phyloP scores from a whole-genome alignment of 805 yeast genomes.

The Hanseniaspora mollemarum region DNA sequence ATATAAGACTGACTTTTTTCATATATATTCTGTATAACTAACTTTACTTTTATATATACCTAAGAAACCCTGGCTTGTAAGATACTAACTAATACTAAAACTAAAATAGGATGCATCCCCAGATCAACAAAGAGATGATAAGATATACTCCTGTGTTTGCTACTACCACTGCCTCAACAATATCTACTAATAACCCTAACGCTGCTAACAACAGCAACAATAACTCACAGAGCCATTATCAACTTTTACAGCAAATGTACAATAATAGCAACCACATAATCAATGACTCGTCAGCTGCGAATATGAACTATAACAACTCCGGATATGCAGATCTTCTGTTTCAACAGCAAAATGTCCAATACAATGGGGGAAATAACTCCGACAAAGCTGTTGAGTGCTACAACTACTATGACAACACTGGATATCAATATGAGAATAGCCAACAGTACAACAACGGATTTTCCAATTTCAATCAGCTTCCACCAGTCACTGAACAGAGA shows the following conservation, averaged over 20 bases:
- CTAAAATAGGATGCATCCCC: background rate
- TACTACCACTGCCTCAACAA: constrained; percentile 7
- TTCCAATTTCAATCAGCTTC: background rate
- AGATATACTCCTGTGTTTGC: constrained; percentile 12
- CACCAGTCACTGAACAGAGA: background rate
- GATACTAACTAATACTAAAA: background rate
- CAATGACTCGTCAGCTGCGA: background rate
- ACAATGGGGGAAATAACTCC: background rate
- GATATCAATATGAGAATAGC: constrained; percentile 4
- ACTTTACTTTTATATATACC: background rate
- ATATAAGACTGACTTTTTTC: background rate
- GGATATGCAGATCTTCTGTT: background rate
- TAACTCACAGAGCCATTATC: background rate
- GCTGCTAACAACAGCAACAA: background rate
- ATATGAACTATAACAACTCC: background rate
- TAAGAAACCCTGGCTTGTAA: background rate
- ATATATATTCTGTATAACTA: background rate
- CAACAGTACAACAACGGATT: background rate
- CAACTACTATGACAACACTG: constrained; percentile 14
- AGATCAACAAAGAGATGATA: background rate
- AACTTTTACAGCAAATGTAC: constrained; percentile 9
- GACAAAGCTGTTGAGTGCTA: constrained; percentile 6
- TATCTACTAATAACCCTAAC: constrained; percentile 6
- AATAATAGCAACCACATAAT: background rate
- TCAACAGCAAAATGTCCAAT: background rate